Base-by-base conservation (phyloP, 768 basidiomycete genomes). In the Boletus reticulatus region DNA sequence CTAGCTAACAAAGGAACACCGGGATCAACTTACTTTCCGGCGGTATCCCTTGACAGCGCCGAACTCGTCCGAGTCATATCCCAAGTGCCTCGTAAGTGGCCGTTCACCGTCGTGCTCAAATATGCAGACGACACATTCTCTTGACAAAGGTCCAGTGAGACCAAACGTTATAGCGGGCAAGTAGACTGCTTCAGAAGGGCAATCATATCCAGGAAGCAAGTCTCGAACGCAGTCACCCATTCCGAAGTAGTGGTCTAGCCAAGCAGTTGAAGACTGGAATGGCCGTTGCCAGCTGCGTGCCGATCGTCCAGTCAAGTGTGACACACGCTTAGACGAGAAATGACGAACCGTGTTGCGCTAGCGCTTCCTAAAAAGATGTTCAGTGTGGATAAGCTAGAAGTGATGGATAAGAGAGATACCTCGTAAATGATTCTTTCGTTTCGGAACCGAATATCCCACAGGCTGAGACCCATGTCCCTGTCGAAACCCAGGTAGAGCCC, bases 171-270 rank as follows among this genome's bases (percentile, higher is more conserved):
- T 82, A 0, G 82, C 82, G 4, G 83, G 80, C n/a, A 88, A 71
- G 65, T 76, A 83, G 12, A 82, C 73, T 0, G 85, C 78, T 47
- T 85, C 83, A 56, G 78, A 70, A 5, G 86, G 86, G 59, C 85
- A 87, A 64, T 88, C 86, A 64, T 87, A 87, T 42, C 82, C 79
- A 1, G 80, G 78, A n/a, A 88, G 76, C 73, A 87, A 73, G 38
- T 84, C 78, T n/a, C 81, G 77, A n/a, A 81, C 78, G 5, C 74
- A 46, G 14, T 65, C 62, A 0, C 85, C 85, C 83, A 85, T 85
- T 36, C 85, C 85, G 59, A 86, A 86, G 64, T 75, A 80, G 8
- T 83, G 72, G 57, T 87, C 85, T 12, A 85, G 76, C 79, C 81
- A 87, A 2, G 82, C 83, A 6, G 85, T 83, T 0, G 80, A 78